Conservation (phyloP, 345 rosid genomes). For the Lenwebbia sp. region DNA sequence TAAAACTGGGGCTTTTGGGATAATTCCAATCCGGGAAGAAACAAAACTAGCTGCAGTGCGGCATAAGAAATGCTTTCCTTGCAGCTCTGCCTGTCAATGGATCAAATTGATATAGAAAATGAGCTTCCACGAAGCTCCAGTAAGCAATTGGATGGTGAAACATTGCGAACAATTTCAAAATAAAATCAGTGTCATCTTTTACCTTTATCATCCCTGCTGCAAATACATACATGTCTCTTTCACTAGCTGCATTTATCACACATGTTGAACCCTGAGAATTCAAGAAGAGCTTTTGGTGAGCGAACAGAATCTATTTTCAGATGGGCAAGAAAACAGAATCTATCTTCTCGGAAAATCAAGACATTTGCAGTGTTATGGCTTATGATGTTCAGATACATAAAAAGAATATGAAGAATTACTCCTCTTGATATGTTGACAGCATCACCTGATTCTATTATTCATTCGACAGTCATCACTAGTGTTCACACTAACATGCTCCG, state of each 20-base stretch:
- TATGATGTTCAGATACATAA: not conserved
- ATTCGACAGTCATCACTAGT: not conserved
- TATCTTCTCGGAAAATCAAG: not conserved
- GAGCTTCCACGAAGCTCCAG: not conserved
- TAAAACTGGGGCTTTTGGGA: slow-evolving; percentile 64
- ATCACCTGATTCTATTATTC: not conserved
- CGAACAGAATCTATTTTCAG: not conserved
- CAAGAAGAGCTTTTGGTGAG: slow-evolving; percentile 4
- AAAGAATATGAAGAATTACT: not conserved
- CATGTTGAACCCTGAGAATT: slow-evolving; percentile 68
- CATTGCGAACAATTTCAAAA: not conserved
- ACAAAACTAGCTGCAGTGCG: slow-evolving; percentile 97
- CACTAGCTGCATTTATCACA: slow-evolving; percentile 92
- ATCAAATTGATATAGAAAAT: not conserved
- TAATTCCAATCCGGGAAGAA: slow-evolving; percentile 79
- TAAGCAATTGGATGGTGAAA: not conserved
- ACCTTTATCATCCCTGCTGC: slow-evolving; percentile 93
- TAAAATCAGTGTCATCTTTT: slow-evolving; percentile 6
- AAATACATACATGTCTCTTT: slow-evolving; percentile 91
- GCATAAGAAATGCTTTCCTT: slow-evolving; percentile 81
- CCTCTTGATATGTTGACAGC: not conserved
- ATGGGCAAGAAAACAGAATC: not conserved
- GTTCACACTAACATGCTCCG: too few species aligned
- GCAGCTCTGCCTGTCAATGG: slow-evolving; percentile 69
- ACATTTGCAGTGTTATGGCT: not conserved